phyloP scores from a whole-genome alignment of 2,329 filamentous ascomycete genomes.

The Sarocladium brachiariae region DNA sequence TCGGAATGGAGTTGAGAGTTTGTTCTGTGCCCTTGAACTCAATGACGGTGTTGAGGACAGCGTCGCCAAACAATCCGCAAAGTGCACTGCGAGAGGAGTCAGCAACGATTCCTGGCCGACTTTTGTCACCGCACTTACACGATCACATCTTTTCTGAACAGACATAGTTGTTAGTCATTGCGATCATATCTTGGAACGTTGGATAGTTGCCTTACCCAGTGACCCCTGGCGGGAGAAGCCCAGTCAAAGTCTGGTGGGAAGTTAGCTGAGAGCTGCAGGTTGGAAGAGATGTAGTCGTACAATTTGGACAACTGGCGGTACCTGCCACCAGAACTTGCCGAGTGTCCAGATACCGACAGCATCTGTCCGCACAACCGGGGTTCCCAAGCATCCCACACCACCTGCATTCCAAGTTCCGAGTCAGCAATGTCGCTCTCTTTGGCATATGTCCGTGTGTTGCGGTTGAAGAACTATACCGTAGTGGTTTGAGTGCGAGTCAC shows the following conservation, averaged over 20 bases:
- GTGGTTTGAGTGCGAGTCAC: conserved; percentile 71
- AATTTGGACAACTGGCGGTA: conserved; percentile 50
- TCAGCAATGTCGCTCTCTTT: not conserved
- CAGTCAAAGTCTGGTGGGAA: conserved; percentile 46
- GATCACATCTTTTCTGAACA: conserved; percentile 74
- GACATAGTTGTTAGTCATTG: not conserved
- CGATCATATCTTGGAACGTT: not conserved
- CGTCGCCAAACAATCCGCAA: conserved; percentile 79
- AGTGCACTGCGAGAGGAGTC: conserved; percentile 43
- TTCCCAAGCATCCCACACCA: conserved; percentile 71
- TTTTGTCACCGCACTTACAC: conserved; percentile 31
- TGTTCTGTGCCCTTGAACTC: conserved; percentile 79
- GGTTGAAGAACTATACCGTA: conserved; percentile 49
- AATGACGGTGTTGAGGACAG: conserved; percentile 85
- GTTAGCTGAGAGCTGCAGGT: conserved; percentile 45
- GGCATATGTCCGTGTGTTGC: not conserved
- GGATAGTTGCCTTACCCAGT: conserved; percentile 43
- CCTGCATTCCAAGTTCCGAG: not conserved
- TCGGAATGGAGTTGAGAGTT: conserved; percentile 63
- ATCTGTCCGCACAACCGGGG: conserved; percentile 79
- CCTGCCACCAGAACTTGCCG: conserved; percentile 77
- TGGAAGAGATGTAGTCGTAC: not conserved
- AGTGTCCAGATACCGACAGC: conserved; percentile 83
- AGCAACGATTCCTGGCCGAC: not conserved
- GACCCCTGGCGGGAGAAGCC: conserved; percentile 68